phyloP scores from a whole-genome alignment of 441 rosid genomes.

The Manihot esculenta region DNA sequence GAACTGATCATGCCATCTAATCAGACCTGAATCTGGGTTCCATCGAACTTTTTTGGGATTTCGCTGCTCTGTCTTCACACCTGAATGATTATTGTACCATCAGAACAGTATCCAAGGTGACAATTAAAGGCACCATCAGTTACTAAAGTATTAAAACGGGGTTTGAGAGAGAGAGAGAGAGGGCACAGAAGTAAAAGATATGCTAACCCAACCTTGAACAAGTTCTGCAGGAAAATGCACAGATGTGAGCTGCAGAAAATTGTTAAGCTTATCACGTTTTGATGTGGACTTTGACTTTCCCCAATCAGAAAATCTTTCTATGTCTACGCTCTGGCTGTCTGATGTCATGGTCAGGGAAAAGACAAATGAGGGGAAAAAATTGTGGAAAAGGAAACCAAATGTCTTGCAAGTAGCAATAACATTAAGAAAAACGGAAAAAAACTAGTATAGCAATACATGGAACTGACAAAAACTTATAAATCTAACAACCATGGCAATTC shows the following conservation, averaged over 20 bases:
- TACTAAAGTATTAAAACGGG: too few species aligned
- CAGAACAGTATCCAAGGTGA: not conserved
- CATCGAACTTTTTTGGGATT: constrained; percentile 22
- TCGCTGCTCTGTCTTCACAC: constrained; percentile 9
- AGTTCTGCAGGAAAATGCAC: constrained; percentile 67
- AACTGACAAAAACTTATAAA: not conserved
- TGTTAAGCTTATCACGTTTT: constrained; percentile 45
- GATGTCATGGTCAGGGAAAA: constrained; percentile 23
- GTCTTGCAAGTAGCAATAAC: not conserved
- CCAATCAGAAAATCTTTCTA: constrained; percentile 68
- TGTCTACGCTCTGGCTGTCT: constrained; percentile 51
- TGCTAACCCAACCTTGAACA: constrained; percentile 46
- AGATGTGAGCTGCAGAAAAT: constrained; percentile 42
- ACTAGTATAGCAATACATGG: not conserved
- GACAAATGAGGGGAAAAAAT: not conserved
- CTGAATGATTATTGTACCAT: constrained; percentile 2
- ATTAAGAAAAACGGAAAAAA: not conserved
- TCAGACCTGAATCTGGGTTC: constrained; percentile 19
- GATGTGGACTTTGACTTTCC: constrained; percentile 41
- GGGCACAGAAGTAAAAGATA: not conserved
- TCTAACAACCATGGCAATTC: not conserved
- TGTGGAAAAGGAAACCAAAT: not conserved
- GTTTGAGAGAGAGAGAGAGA: not conserved
- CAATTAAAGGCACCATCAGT: not conserved
- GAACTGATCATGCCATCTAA: not conserved